phyloP scores from a whole-genome alignment of 495 filamentous ascomycete genomes.

The Penicillium crystallinum region DNA sequence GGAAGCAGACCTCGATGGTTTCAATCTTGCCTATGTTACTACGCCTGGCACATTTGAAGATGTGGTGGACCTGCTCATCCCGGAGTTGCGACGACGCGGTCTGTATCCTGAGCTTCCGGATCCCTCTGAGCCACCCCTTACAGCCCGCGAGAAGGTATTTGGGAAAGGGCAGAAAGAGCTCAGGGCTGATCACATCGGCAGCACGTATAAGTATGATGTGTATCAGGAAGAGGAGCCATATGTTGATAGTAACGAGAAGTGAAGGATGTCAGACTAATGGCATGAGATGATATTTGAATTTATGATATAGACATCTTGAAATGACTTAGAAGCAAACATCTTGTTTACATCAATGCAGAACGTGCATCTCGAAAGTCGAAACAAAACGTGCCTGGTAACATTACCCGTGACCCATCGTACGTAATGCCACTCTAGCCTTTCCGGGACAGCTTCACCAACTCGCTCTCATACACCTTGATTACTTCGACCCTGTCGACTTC shows the following conservation, averaged over 20 bases:
- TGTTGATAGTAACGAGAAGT: constrained; percentile 1
- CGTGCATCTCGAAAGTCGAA: constrained; percentile 12
- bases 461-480: constrained; percentile 8
- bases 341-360: neutral
- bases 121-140: constrained; percentile 38
- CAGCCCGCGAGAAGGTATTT: constrained; percentile 57
- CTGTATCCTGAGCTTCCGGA: constrained; percentile 34
- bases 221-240: constrained; percentile 46
- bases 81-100: constrained; percentile 52
- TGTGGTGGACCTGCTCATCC: constrained; percentile 54
- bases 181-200: constrained; percentile 50
- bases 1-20: constrained; percentile 58
- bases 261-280: neutral
- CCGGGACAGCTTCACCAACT: constrained; percentile 28
- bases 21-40: constrained; percentile 50
- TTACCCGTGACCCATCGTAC: constrained; percentile 17
- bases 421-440: constrained; percentile 49
- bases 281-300: neutral
- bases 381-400: constrained; percentile 18
- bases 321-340: neutral
- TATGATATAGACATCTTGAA: neutral
- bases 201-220: constrained; percentile 52
- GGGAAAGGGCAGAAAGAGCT: constrained; percentile 51
- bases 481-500: constrained; percentile 1
- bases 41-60: constrained; percentile 60